Conservation (phyloP, 345 rosid species). For the Syzygium oleosum region DNA sequence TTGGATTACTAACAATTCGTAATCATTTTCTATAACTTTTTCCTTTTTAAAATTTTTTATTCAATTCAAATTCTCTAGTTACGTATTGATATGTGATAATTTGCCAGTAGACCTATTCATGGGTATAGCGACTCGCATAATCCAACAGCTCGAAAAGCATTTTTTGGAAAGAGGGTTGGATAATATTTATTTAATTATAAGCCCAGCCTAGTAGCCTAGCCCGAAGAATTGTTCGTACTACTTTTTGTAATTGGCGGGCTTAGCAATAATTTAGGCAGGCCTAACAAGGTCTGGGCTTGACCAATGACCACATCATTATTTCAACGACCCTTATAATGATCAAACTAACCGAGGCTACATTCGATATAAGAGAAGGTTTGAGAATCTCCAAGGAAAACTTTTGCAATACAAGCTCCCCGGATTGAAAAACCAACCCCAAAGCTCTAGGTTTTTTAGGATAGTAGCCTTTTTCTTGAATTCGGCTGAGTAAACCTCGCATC, state of each 20-base stretch:
- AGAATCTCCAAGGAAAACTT: no score
- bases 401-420: no score
- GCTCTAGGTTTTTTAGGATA: no score
- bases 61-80: background rate
- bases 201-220: background rate
- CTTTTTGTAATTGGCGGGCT: background rate
- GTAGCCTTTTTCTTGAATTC: no score
- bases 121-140: background rate
- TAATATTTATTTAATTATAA: background rate
- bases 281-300: background rate
- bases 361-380: no score
- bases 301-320: background rate
- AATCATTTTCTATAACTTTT: background rate
- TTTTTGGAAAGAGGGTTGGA: background rate
- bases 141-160: background rate
- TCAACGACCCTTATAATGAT: no score
- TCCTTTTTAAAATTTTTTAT: background rate
- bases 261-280: background rate
- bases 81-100: background rate
- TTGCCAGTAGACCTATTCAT: background rate
- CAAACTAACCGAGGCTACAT: no score
- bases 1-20: background rate
- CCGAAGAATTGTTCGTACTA: background rate
- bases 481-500: no score
- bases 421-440: no score